Percentiles rank a stretch among this genome's conserved stretches.
Evolutionary conservation across 2,329 filamentous ascomycete genomes (phyloP).

Genomic region (Onygenales sp.): DNA sequence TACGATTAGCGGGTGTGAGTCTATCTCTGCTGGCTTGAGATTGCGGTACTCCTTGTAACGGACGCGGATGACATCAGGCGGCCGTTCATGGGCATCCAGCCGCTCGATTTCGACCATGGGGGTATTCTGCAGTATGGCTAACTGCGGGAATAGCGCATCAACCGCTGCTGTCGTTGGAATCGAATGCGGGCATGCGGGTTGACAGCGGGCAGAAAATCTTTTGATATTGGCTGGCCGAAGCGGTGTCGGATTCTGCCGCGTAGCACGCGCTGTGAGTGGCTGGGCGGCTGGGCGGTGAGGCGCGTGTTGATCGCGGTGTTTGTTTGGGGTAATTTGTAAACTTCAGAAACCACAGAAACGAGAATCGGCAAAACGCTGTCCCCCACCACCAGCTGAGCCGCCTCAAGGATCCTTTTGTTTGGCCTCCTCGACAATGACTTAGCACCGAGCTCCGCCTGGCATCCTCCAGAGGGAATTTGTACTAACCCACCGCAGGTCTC

Average conservation of each 20-base stretch:
- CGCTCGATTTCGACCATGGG: constrained; percentile 25
- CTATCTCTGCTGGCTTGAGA: constrained; percentile 44
- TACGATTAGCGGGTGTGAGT: constrained; percentile 47
- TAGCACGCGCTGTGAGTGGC: background rate
- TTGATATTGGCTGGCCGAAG: background rate
- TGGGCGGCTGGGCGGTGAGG: background rate
- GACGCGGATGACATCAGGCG: constrained; percentile 58
- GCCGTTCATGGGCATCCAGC: constrained; percentile 68
- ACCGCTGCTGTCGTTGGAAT: background rate
- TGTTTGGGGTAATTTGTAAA: constrained; percentile 9
- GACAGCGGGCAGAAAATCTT: background rate
- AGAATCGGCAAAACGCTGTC: background rate
- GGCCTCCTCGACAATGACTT: constrained; percentile 2
- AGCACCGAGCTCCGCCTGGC: background rate
- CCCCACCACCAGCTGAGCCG: background rate
- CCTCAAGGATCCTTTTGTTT: background rate
- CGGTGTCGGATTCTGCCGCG: background rate
- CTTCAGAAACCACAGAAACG: constrained; percentile 2
- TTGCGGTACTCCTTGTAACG: constrained; percentile 69
- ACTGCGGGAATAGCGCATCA: background rate
- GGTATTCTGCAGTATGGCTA: background rate
- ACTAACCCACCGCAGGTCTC: constrained; percentile 1
- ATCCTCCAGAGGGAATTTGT: background rate
- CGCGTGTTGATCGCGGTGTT: constrained; percentile 6
- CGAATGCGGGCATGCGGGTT: too few relatives aligned